Evolutionary conservation across 371 early-diverging fungal species (phyloP).

Genomic region (Sporodiniella umbellata): DNA sequence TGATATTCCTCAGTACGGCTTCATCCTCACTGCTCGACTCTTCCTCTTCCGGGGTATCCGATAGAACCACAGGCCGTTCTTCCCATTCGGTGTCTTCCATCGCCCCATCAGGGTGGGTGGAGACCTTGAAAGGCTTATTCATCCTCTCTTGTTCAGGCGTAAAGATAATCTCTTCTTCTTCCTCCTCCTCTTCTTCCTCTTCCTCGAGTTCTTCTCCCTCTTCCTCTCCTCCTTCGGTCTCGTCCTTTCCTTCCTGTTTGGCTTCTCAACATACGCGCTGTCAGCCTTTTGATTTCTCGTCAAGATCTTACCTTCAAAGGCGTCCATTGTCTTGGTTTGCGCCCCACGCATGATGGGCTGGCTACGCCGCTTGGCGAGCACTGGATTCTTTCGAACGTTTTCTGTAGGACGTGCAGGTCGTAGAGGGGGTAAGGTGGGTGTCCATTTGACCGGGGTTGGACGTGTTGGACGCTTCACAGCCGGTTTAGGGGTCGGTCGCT

Average conservation of each 20-base stretch:
- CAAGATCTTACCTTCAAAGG: slow-evolving; percentile 8
- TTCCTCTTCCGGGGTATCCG: no score
- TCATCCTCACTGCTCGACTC: slow-evolving; percentile 16
- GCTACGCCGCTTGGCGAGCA: neutral
- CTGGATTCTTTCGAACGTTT: neutral
- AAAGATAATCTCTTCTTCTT: slow-evolving; percentile 43
- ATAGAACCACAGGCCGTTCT: no score
- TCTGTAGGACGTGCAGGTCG: no score
- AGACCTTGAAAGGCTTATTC: slow-evolving; percentile 32
- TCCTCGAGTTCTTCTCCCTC: slow-evolving; percentile 10
- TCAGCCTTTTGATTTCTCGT: no score
- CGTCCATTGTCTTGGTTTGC: neutral
- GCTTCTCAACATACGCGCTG: neutral
- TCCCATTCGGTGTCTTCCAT: slow-evolving; percentile 12
- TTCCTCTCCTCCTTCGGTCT: slow-evolving; percentile 19
- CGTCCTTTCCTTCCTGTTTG: slow-evolving; percentile 17
- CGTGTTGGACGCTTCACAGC: slow-evolving; percentile 9
- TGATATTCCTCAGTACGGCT: slow-evolving; percentile 20
- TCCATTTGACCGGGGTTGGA: slow-evolving; percentile 34
- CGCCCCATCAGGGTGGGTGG: slow-evolving; percentile 10
- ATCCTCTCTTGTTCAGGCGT: slow-evolving; percentile 32
- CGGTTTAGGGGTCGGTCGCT: neutral
- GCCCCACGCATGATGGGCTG: neutral
- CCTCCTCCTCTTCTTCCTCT: slow-evolving; percentile 23
- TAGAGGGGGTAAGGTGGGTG: no score